Evolutionary conservation across 352 stramenopile genomes (phyloP), one percentile per base, ranked within the genome.

Genomic region (Phytophthora hibernalis): DNA sequence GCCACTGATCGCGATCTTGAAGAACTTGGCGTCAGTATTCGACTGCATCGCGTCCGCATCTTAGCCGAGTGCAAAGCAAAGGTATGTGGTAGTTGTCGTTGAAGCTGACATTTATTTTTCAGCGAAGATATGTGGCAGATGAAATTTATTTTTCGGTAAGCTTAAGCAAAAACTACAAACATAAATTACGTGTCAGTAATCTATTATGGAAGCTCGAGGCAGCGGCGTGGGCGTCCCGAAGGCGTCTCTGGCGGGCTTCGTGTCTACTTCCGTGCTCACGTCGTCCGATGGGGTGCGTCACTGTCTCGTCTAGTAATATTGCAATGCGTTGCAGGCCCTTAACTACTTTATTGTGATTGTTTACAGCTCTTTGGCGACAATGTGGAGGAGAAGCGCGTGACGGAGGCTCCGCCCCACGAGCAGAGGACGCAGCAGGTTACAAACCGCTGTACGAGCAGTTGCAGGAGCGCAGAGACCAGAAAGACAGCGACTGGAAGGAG

Each of bases 401-500:
- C 85, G 16, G 80, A 95, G 50, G 72, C 80, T 8, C 86, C 13
- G 81, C 70, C 10, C 60, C 76, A 1, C 71, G 63, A 26, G 53
- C 61, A 31, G 64, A 85, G 31, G 84, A 90, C 31, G 65, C 67
- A 1, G 56, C 59, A 13, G 76, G 79, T 38, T 94, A 91, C 67
- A 87, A 87, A 30, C 86, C 88, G 22, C 70, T 96, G 31, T 95
- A 92, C 51, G 88, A 96, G 37, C 86, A 87, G 2, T 72, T 96
- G 12, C 83, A 95, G 64, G 86, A 95, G 49, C 80, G 81, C 40
- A 85, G 82, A 21, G 83, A 94, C 26, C 58, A 89, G 55, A 93
- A 94, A 21, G 86, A 96, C 44, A 85, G 79, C 30, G 88, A 95
- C n/a, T 96, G 88, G 88, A 93, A 93, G 62, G 83, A 94, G 61